These are phyloP conservation scores for Lactarius sanguifluus DNA, from an alignment of 768 basidiomycete species.

Conservation along the genomic window DNA sequence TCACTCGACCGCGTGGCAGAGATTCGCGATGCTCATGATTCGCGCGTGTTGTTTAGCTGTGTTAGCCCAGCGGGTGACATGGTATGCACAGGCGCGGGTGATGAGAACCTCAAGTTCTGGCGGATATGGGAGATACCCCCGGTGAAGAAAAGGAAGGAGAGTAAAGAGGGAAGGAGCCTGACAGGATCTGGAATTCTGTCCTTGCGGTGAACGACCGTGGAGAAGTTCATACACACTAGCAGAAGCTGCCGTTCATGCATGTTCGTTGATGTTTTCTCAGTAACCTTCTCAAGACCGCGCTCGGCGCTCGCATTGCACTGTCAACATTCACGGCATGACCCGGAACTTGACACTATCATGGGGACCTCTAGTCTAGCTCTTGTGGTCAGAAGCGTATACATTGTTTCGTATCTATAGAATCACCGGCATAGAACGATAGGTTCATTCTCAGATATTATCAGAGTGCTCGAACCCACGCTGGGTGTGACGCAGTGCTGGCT, in stretches of 20 bases:
- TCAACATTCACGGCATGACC: slow-evolving; percentile 10
- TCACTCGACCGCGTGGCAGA: slow-evolving; percentile 77
- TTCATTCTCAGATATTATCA: slow-evolving; percentile 4
- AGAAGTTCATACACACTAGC: slow-evolving; percentile 1
- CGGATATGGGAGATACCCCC: slow-evolving; percentile 70
- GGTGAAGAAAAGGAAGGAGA: slow-evolving; percentile 54
- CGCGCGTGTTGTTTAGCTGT: slow-evolving; percentile 82
- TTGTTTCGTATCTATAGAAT: neutral
- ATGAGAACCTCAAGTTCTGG: slow-evolving; percentile 98
- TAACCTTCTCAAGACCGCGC: neutral
- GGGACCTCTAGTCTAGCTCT: slow-evolving; percentile 6
- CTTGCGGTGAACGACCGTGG: slow-evolving; percentile 35
- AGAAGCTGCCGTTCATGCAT: neutral
- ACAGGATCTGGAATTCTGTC: slow-evolving; percentile 38
- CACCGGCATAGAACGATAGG: neutral
- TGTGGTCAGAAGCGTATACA: slow-evolving; percentile 1
- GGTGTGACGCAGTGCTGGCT: neutral
- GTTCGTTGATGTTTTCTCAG: neutral
- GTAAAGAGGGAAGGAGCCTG: slow-evolving; percentile 37
- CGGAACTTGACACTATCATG: slow-evolving; percentile 1
- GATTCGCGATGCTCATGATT: slow-evolving; percentile 92
- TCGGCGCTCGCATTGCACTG: neutral
- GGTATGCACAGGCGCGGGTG: slow-evolving; percentile 88
- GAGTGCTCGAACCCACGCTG: neutral
- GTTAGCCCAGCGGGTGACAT: slow-evolving; percentile 88